phyloP scores from a whole-genome alignment of 257 asterid genomes.

The Gentiana macrophylla region DNA sequence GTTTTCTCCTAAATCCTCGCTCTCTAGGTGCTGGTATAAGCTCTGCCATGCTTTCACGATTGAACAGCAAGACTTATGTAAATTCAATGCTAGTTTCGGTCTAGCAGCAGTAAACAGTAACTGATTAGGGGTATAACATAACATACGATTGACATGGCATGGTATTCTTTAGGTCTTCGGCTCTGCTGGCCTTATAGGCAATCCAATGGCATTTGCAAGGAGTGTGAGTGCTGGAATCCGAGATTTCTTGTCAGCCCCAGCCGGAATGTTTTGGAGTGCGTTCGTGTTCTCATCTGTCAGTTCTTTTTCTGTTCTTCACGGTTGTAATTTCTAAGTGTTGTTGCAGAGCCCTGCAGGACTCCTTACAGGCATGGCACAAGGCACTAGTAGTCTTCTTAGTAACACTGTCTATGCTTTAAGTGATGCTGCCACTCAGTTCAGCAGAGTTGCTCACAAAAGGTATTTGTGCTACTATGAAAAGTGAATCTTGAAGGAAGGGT shows the following conservation, averaged over 20 bases:
- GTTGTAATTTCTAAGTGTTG: slow-evolving; percentile 14
- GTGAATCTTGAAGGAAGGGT: slow-evolving; percentile 11
- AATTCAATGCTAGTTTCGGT: no score
- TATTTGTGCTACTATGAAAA: slow-evolving; percentile 19
- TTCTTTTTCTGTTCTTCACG: background rate
- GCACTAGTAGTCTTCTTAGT: slow-evolving; percentile 90
- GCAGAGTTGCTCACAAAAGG: slow-evolving; percentile 98
- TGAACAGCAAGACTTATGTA: no score
- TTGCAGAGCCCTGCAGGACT: slow-evolving; percentile 92
- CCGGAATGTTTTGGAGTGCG: slow-evolving; percentile 74
- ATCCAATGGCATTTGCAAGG: slow-evolving; percentile 94
- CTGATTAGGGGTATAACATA: no score
- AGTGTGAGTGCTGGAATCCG: slow-evolving; percentile 87
- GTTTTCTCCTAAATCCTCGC: no score
- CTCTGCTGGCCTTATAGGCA: slow-evolving; percentile 96
- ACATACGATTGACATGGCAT: no score
- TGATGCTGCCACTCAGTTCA: slow-evolving; percentile 97
- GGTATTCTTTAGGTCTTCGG: slow-evolving; percentile 66
- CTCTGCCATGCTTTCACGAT: no score
- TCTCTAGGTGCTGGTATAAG: no score
- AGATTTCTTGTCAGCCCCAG: slow-evolving; percentile 87
- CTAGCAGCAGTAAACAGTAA: no score
- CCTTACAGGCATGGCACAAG: slow-evolving; percentile 90
- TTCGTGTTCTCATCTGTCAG: slow-evolving; percentile 2
- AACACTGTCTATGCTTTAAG: slow-evolving; percentile 89